Conservation (phyloP, 2,329 filamentous ascomycete genomes). For the Arthrinium phaeospermum region DNA sequence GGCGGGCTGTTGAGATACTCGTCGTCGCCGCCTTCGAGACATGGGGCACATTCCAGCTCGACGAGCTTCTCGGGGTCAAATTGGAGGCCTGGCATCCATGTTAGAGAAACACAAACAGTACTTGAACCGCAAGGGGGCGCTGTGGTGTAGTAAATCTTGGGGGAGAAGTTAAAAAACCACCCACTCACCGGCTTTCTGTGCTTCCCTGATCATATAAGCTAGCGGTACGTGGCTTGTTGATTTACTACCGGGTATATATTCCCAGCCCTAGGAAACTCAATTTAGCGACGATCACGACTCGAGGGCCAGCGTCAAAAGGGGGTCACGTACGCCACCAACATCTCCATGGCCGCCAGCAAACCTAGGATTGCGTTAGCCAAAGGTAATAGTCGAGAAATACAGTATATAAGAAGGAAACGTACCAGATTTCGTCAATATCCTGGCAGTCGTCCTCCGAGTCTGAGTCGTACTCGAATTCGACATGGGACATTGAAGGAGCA, state of each 20-base stretch:
- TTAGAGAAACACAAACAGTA: not conserved
- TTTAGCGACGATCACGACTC: not conserved
- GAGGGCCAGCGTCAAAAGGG: not conserved
- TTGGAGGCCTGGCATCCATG: slow-evolving; percentile 50
- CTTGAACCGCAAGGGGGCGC: too few relatives aligned
- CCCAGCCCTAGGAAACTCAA: slow-evolving; percentile 60
- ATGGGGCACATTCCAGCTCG: slow-evolving; percentile 66
- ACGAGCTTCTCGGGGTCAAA: slow-evolving; percentile 74
- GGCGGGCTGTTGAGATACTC: slow-evolving; percentile 23
- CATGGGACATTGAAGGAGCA: slow-evolving; percentile 39
- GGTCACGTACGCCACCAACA: slow-evolving; percentile 63
- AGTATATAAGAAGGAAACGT: not conserved
- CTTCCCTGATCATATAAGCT: slow-evolving; percentile 73
- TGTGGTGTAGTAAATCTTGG: not conserved
- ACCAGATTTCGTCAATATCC: slow-evolving; percentile 80
- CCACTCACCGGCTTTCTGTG: slow-evolving; percentile 57
- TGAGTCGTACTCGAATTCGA: slow-evolving; percentile 41
- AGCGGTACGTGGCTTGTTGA: slow-evolving; percentile 72
- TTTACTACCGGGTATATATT: slow-evolving; percentile 59
- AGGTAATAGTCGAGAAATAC: not conserved
- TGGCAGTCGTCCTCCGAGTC: slow-evolving; percentile 60
- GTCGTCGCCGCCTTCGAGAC: slow-evolving; percentile 47
- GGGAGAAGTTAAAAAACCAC: not conserved
- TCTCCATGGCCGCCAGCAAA: slow-evolving; percentile 82
- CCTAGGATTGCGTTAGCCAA: slow-evolving; percentile 25